Evolutionary conservation across 2,329 filamentous ascomycete species (phyloP), one percentile per base, ranked within the genome.

Genomic region (Allantophomopsis lycopodina): DNA sequence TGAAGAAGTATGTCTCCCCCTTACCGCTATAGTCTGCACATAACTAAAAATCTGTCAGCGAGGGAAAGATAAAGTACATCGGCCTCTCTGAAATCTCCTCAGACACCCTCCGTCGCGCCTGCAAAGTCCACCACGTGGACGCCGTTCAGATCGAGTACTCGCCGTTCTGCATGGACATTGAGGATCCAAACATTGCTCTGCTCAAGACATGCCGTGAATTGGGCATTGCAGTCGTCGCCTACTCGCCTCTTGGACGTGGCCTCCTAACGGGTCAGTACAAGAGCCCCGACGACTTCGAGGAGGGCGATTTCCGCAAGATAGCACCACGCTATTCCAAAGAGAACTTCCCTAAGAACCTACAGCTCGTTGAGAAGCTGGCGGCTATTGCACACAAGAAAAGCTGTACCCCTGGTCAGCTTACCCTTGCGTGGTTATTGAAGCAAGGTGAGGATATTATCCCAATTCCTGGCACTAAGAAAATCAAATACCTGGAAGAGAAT

Each of bases 231-330:
- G 57, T 73, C 5, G 63, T 81, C 2, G 66, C 71, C 2, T 78
- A 75, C 55, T 68, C 65, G 13, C 76, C 76, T 2, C 63, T 81
- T 2, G 73, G 73, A 2, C 64, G 73, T 66, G 75, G 76, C 8
- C 55, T 79, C 43, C 50, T 80, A 17, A 67, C 69, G 0, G 72
- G 73, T 3, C 52, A 55, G 5, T 64, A 69, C 50, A 60, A 60
- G 32, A 62, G 59, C 3, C 52, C 49, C 0, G 59, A 59, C 13
- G 69, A 74, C 47, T 60, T 76, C 37, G 60, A 60, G 5, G 58
- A 61, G 7, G 56, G 51, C 2, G 71, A 76, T 48, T 62, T 67
- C 50, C 66, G 73, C 12, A 53, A 44, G 7, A 49, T 51, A 16
- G 45, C 59, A 4, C 70, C 69, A 2, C 58, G 68, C 13, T 70